Conservation (phyloP, 2,329 filamentous ascomycete genomes). For the Stenocarpella maydis region DNA sequence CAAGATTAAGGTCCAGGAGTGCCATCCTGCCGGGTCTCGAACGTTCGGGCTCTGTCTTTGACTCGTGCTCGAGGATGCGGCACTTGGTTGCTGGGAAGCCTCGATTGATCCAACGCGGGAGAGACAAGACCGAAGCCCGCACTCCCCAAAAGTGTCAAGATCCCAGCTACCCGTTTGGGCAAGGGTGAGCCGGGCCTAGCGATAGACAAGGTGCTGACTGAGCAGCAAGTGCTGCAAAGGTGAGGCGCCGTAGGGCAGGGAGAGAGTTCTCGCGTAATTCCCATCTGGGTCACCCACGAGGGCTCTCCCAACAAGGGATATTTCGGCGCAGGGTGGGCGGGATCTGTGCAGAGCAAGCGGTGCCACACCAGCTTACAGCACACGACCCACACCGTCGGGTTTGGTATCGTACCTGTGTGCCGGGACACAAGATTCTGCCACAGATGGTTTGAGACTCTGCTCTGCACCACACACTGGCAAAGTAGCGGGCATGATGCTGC, state of each 20-base stretch:
- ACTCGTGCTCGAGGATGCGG: conserved; percentile 2
- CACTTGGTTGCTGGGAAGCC: background rate
- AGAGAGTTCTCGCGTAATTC: conserved; percentile 10
- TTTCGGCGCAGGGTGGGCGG: background rate
- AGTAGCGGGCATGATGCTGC: conserved; percentile 27
- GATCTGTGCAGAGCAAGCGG: conserved; percentile 26
- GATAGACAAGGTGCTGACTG: conserved; percentile 35
- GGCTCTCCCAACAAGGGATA: background rate
- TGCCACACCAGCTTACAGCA: conserved; percentile 30
- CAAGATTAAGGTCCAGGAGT: conserved; percentile 16
- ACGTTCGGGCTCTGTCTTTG: background rate
- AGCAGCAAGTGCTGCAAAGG: conserved; percentile 22
- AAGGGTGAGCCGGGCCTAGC: conserved; percentile 20
- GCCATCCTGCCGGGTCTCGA: background rate
- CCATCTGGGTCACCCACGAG: background rate
- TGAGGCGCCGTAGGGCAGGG: conserved; percentile 23
- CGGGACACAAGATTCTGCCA: conserved; percentile 20
- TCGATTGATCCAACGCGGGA: background rate
- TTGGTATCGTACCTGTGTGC: conserved; percentile 1
- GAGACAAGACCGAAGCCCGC: conserved; percentile 1
- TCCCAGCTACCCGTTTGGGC: conserved; percentile 1
- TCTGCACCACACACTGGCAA: background rate
- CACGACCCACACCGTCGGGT: conserved; percentile 30
- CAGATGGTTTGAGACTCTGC: conserved; percentile 29
- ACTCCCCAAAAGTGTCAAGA: background rate